A percentile compares a stretch with the other conserved stretches of the same genome.
These are phyloP conservation scores for Ustilago curta DNA, from an alignment of 1,284 basidiomycete genomes.

Conservation along the genomic window DNA sequence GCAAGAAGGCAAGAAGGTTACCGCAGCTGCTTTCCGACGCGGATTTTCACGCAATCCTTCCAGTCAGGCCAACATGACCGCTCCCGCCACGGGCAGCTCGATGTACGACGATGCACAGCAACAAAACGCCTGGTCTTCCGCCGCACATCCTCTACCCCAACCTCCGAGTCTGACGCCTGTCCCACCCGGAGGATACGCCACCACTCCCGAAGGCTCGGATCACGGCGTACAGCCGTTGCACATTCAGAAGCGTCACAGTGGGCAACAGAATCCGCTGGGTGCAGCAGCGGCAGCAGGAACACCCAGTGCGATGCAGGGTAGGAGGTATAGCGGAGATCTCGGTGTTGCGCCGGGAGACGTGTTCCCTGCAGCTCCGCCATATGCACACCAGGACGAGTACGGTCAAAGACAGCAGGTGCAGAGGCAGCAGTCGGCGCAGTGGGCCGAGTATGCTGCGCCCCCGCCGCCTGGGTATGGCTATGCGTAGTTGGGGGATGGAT, in stretches of 20 bases:
- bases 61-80: slow-evolving; percentile 29
- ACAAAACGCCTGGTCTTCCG: neutral
- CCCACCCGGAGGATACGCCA: slow-evolving; percentile 26
- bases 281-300: slow-evolving; percentile 36
- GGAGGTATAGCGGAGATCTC: slow-evolving; percentile 31
- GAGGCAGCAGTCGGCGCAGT: slow-evolving; percentile 26
- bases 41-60: slow-evolving; percentile 57
- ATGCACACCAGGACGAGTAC: slow-evolving; percentile 13
- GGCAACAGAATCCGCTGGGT: slow-evolving; percentile 18
- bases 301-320: slow-evolving; percentile 25
- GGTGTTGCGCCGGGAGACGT: slow-evolving; percentile 21
- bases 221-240: slow-evolving; percentile 41
- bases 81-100: slow-evolving; percentile 1
- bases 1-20: slow-evolving; percentile 60
- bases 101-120: slow-evolving; percentile 20
- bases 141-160: slow-evolving; percentile 23
- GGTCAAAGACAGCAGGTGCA: slow-evolving; percentile 19
- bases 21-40: slow-evolving; percentile 61
- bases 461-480: slow-evolving; percentile 50
- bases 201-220: slow-evolving; percentile 19
- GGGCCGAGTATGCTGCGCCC: slow-evolving; percentile 47
- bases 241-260: slow-evolving; percentile 47
- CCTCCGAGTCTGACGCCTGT: slow-evolving; percentile 24
- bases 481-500: slow-evolving; percentile 9
- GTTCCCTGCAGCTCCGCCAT: slow-evolving; percentile 50